These are phyloP conservation scores for Talaromyces thailandensis DNA, from an alignment of 495 filamentous ascomycete species.

Conservation along the genomic window DNA sequence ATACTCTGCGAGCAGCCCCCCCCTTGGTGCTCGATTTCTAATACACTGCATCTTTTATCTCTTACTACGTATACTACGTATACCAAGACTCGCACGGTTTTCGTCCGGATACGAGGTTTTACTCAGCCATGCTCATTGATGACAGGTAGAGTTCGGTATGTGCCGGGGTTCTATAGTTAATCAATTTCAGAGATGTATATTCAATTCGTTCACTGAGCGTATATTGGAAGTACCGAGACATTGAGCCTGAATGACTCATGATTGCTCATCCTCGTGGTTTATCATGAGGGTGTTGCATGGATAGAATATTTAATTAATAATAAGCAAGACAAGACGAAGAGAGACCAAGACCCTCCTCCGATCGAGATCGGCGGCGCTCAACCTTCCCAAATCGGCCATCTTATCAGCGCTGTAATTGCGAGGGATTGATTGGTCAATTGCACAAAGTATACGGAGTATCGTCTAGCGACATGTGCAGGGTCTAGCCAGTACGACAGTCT, in stretches of 20 bases:
- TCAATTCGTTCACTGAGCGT: neutral
- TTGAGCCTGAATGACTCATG: neutral
- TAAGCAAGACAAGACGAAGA: no score
- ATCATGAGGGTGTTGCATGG: no score
- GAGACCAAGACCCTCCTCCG: no score
- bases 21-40: neutral
- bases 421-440: neutral
- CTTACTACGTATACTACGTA: neutral
- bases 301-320: no score
- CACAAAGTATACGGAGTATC: no score
- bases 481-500: no score
- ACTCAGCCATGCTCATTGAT: neutral
- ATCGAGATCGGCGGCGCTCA: neutral
- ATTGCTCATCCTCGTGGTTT: neutral
- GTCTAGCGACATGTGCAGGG: no score
- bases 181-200: neutral
- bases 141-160: no score
- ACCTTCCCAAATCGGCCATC: neutral
- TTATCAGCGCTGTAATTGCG: neutral
- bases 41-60: neutral
- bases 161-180: no score
- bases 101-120: neutral
- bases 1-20: neutral
- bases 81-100: neutral
- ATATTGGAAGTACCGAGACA: neutral